Evolutionary conservation across 768 basidiomycete species (phyloP).

Genomic region (Suillus paluster): DNA sequence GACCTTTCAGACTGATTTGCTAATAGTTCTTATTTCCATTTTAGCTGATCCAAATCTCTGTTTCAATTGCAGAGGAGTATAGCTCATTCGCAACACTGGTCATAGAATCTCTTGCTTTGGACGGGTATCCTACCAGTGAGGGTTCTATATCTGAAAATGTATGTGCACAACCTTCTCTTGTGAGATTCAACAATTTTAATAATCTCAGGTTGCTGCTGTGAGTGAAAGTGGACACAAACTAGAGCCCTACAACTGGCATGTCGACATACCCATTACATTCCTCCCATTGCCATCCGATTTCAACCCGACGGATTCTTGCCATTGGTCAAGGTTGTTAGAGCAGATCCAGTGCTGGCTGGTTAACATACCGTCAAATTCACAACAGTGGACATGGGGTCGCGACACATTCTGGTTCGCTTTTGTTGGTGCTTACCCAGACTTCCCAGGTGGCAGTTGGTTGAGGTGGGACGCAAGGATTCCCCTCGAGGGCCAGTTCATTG

Average conservation of each 20-base stretch:
- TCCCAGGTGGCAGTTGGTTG: slow-evolving; percentile 10
- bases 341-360: slow-evolving; percentile 12
- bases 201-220: neutral
- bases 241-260: neutral
- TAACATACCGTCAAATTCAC: neutral
- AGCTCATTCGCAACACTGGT: neutral
- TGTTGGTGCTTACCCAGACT: slow-evolving; percentile 11
- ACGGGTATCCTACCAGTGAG: neutral
- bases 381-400: slow-evolving; percentile 10
- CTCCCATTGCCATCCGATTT: slow-evolving; percentile 5
- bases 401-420: too few species aligned
- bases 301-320: neutral
- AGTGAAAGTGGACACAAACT: neutral
- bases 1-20: neutral
- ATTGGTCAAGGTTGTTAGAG: slow-evolving; percentile 4
- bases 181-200: neutral
- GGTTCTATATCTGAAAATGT: neutral
- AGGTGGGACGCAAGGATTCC: slow-evolving; percentile 12
- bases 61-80: slow-evolving; percentile 8
- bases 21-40: neutral
- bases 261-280: slow-evolving; percentile 1
- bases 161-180: neutral
- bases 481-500: slow-evolving; percentile 10
- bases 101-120: neutral
- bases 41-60: slow-evolving; percentile 10